A percentile compares a stretch with the other conserved stretches of the same genome.
Conservation (phyloP, 179 eudicot genomes). For the Monotropa hypopitys region DNA sequence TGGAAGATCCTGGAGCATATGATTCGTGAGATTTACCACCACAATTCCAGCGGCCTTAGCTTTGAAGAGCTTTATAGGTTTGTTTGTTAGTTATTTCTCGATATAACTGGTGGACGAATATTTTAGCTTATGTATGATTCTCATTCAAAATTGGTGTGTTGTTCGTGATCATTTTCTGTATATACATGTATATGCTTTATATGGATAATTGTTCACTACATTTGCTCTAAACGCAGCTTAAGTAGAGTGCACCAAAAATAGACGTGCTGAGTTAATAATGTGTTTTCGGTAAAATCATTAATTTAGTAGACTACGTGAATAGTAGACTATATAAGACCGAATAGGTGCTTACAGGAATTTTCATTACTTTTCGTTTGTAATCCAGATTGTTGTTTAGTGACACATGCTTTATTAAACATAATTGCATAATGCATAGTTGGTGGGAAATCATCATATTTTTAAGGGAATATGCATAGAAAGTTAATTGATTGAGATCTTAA, state of each 20-base stretch:
- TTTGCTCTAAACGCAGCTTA: not conserved
- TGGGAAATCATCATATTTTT: not conserved
- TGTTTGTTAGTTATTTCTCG: not conserved
- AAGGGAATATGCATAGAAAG: not conserved
- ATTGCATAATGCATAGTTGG: not conserved
- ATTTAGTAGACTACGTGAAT: too few relatives aligned
- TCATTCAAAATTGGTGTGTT: not conserved
- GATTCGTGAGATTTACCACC: constrained; percentile 45
- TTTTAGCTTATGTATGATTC: not conserved
- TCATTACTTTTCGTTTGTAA: not conserved
- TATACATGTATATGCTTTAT: not conserved
- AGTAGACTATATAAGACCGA: not conserved
- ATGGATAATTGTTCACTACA: not conserved
- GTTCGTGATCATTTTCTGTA: not conserved
- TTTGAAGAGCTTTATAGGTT: constrained; percentile 46
- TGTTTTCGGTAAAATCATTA: too few relatives aligned
- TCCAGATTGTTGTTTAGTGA: not conserved
- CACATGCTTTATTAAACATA: too few relatives aligned
- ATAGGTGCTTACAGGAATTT: not conserved
- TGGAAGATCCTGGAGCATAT: constrained; percentile 50
- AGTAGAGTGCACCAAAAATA: not conserved
- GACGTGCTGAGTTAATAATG: not conserved
- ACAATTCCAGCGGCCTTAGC: constrained; percentile 44
- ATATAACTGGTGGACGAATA: not conserved
- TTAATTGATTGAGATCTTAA: not conserved